These are phyloP conservation scores for Fistulinella prunicolor DNA, from an alignment of 768 basidiomycete genomes.

Conservation along the genomic window DNA sequence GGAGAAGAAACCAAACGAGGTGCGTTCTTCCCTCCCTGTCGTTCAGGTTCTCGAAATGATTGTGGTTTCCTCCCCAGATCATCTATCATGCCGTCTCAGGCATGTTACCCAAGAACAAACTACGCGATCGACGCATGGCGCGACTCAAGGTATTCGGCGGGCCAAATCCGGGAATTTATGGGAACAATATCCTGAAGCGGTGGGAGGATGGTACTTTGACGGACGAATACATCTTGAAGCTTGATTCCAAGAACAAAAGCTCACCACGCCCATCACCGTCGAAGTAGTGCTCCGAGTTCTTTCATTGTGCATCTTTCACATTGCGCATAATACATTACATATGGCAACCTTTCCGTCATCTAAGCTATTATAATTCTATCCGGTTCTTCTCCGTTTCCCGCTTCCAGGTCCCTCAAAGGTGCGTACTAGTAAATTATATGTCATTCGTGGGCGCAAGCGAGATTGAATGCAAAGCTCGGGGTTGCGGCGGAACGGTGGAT, in stretches of 20 bases:
- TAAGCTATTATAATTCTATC: no score
- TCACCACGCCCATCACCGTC: constrained; percentile 3
- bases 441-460: no score
- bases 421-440: no score
- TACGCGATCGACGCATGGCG: constrained; percentile 84
- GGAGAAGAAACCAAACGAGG: constrained; percentile 85
- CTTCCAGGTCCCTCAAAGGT: no score
- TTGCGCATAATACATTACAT: neutral
- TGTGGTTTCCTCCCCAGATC: constrained; percentile 51
- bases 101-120: constrained; percentile 98
- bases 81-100: constrained; percentile 94
- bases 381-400: no score
- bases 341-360: no score
- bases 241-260: constrained; percentile 21
- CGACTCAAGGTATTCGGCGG: constrained; percentile 87
- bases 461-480: no score
- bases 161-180: constrained; percentile 71
- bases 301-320: neutral
- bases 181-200: constrained; percentile 72
- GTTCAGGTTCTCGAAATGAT: neutral
- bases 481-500: no score
- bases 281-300: constrained; percentile 10
- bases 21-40: constrained; percentile 36
- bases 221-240: constrained; percentile 30
- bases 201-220: constrained; percentile 81